Conservation (phyloP, 2,329 filamentous ascomycete genomes). For the Penicillium sp. region DNA sequence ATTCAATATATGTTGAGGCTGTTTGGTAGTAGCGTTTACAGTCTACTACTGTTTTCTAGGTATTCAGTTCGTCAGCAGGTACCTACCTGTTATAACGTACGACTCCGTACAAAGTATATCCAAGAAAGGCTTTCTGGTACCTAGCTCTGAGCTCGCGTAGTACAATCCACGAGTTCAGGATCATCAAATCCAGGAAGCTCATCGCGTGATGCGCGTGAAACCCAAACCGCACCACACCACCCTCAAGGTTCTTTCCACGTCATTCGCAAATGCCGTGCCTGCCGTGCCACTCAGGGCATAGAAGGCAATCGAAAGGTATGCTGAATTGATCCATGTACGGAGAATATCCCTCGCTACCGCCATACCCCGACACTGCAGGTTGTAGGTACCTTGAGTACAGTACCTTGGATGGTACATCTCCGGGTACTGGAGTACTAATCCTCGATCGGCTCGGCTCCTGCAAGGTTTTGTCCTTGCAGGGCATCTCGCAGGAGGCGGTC, state of each 20-base stretch:
- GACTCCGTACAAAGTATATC: too few relatives aligned
- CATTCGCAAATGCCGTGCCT: neutral
- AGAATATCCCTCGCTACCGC: neutral
- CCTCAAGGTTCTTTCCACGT: neutral
- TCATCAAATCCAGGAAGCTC: neutral
- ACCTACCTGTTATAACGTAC: neutral
- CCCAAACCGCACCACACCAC: neutral
- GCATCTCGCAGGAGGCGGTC: slow-evolving; percentile 32
- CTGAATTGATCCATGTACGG: neutral
- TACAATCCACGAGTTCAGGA: too few relatives aligned
- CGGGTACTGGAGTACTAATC: neutral
- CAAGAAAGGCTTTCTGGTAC: too few relatives aligned
- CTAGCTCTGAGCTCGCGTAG: too few relatives aligned
- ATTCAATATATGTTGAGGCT: neutral
- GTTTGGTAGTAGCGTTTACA: too few relatives aligned
- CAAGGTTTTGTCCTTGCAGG: slow-evolving; percentile 31
- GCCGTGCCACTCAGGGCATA: neutral
- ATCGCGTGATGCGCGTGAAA: slow-evolving; percentile 19
- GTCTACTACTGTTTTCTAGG: too few relatives aligned
- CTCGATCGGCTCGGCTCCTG: slow-evolving; percentile 20
- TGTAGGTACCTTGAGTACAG: neutral
- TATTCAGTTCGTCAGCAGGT: neutral
- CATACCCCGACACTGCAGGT: neutral
- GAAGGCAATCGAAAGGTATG: neutral
- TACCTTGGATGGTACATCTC: too few relatives aligned